These are phyloP conservation scores for Arthrobotrys iridis DNA, from an alignment of 2,329 filamentous ascomycete genomes.

Conservation along the genomic window DNA sequence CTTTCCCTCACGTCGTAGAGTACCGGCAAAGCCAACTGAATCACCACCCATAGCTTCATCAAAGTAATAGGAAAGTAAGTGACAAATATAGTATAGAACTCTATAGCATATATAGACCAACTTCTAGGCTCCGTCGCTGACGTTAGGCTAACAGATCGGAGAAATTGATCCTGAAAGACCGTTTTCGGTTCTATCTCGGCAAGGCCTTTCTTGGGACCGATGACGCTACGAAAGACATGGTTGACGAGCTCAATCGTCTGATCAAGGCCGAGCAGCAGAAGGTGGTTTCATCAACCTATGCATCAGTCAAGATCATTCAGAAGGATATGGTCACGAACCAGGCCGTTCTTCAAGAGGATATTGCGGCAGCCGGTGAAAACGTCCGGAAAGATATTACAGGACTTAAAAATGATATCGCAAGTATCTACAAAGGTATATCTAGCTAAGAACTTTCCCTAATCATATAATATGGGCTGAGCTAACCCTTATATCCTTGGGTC, in stretches of 20 bases:
- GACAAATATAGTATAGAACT: background rate
- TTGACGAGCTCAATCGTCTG: background rate
- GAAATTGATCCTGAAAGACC: background rate
- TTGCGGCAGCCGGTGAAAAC: background rate
- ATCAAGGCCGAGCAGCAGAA: background rate
- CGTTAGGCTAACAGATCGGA: background rate
- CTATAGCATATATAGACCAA: too few relatives aligned
- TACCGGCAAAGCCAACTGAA: background rate
- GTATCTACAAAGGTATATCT: background rate
- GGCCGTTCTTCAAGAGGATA: background rate
- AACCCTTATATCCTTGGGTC: background rate
- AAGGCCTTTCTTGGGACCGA: background rate
- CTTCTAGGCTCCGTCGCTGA: background rate
- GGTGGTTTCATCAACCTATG: background rate
- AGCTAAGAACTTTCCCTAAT: background rate
- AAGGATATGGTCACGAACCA: background rate
- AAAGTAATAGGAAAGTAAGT: conserved; percentile 1
- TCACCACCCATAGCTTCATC: background rate
- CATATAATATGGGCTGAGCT: too few relatives aligned
- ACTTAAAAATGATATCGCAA: background rate
- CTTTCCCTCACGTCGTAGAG: background rate
- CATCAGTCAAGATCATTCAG: background rate
- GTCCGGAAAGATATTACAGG: background rate
- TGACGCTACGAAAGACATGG: background rate
- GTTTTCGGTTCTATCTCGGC: conserved; percentile 1